Evolutionary conservation across 352 stramenopile species (phyloP).

Genomic region (Globisporangium megalacanthum): DNA sequence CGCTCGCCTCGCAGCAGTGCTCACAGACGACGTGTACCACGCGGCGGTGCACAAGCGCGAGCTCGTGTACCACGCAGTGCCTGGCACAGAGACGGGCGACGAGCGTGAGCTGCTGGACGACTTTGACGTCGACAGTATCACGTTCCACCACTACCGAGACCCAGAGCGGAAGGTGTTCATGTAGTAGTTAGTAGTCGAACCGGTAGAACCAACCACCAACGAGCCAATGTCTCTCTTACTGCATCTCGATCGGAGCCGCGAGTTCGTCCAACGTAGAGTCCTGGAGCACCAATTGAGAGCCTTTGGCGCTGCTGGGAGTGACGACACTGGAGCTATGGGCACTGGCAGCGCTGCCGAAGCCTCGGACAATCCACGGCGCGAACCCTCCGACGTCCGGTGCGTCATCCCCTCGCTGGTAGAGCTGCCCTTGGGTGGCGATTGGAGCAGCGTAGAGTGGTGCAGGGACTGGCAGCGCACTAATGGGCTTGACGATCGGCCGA

Average conservation of each 20-base stretch:
- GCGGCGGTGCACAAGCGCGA: slow-evolving; percentile 27
- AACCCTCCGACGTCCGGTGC: neutral
- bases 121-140: slow-evolving; percentile 37
- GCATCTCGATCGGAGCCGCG: slow-evolving; percentile 13
- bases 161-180: slow-evolving; percentile 6
- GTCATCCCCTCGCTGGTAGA: neutral
- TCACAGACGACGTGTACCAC: slow-evolving; percentile 32
- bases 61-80: slow-evolving; percentile 12
- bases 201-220: neutral
- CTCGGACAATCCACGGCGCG: slow-evolving; percentile 13
- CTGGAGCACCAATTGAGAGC: neutral
- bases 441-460: neutral
- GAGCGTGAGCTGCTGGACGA: slow-evolving; percentile 30
- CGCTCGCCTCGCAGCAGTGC: slow-evolving; percentile 21
- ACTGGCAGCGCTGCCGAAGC: slow-evolving; percentile 3
- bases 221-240: neutral
- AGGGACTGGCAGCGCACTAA: neutral
- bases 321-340: neutral
- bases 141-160: slow-evolving; percentile 15
- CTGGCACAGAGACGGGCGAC: neutral
- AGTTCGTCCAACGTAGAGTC: slow-evolving; percentile 14
- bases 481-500: slow-evolving; percentile 12
- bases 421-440: neutral
- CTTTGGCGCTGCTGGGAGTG: neutral
- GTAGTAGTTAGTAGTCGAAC: neutral